Percentiles rank a stretch among this genome's conserved stretches.
Evolutionary conservation across 495 filamentous ascomycete species (phyloP).

Genomic region (Tricharina praecox): DNA sequence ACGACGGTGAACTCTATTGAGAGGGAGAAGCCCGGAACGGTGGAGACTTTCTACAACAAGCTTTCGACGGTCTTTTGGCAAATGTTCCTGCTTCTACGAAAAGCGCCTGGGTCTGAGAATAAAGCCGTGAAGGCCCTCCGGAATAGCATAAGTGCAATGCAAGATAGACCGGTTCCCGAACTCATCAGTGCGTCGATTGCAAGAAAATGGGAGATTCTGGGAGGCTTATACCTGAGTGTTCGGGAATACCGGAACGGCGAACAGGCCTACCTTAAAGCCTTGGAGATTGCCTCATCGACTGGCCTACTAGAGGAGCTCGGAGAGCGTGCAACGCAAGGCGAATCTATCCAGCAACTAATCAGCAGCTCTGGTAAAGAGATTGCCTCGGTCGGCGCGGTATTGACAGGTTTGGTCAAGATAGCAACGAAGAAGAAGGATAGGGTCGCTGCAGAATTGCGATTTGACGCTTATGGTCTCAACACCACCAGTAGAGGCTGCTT

Average conservation of each 20-base stretch:
- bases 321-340: slow-evolving; percentile 10
- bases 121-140: slow-evolving; percentile 17
- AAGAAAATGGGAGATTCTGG: slow-evolving; percentile 20
- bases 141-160: slow-evolving; percentile 12
- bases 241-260: slow-evolving; percentile 21
- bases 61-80: slow-evolving; percentile 25
- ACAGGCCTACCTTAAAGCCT: slow-evolving; percentile 14
- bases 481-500: slow-evolving; percentile 15
- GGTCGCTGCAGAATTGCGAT: slow-evolving; percentile 15
- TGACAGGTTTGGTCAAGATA: slow-evolving; percentile 23
- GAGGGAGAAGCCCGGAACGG: not conserved
- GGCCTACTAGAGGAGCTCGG: slow-evolving; percentile 18
- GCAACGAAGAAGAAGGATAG: slow-evolving; percentile 17
- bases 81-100: slow-evolving; percentile 19
- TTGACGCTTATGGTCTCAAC: slow-evolving; percentile 18
- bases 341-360: slow-evolving; percentile 4
- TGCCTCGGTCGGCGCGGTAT: slow-evolving; percentile 14
- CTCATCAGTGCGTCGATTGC: slow-evolving; percentile 12
- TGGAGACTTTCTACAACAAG: slow-evolving; percentile 18
- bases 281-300: slow-evolving; percentile 13
- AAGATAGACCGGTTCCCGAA: slow-evolving; percentile 15
- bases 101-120: slow-evolving; percentile 14
- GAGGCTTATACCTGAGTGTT: slow-evolving; percentile 12
- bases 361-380: not conserved
- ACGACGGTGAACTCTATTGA: not conserved